Evolutionary conservation across 371 early-diverging fungal species (phyloP).

Genomic region (Mucor racemosus): DNA sequence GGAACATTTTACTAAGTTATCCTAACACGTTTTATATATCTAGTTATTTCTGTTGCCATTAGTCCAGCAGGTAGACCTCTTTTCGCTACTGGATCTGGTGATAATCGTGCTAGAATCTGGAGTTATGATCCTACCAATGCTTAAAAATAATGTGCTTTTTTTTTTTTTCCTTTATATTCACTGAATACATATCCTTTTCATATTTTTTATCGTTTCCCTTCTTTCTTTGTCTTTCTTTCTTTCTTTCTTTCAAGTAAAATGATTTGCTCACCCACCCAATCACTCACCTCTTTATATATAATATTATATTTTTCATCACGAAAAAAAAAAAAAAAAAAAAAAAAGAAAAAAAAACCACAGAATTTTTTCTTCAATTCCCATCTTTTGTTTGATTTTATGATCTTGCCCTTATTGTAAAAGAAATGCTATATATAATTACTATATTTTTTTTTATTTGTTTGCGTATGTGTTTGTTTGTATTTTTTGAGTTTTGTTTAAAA

Average conservation of each 20-base stretch:
- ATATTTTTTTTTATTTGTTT: not conserved
- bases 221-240: not conserved
- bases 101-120: conserved; percentile 94
- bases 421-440: not conserved
- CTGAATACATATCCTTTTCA: conserved; percentile 4
- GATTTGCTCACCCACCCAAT: not conserved
- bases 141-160: not conserved
- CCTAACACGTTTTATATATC: not conserved
- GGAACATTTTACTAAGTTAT: not conserved
- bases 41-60: conserved; percentile 94
- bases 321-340: not conserved
- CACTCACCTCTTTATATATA: not conserved
- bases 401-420: not conserved
- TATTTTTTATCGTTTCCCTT: not conserved
- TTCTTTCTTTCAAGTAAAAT: conserved; percentile 1
- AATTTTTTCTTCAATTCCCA: not conserved
- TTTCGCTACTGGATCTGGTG: conserved; percentile 97
- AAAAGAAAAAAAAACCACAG: not conserved
- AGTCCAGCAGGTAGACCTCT: conserved; percentile 79
- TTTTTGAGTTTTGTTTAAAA: not conserved
- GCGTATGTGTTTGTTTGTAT: not conserved
- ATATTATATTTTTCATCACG: not conserved
- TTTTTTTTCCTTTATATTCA: conserved; percentile 1
- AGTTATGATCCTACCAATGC: conserved; percentile 59
- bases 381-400: not conserved